Percentiles rank a stretch among this genome's conserved stretches.
phyloP scores from a whole-genome alignment of 148 eudicot species.

The Pouteria glomerata region DNA sequence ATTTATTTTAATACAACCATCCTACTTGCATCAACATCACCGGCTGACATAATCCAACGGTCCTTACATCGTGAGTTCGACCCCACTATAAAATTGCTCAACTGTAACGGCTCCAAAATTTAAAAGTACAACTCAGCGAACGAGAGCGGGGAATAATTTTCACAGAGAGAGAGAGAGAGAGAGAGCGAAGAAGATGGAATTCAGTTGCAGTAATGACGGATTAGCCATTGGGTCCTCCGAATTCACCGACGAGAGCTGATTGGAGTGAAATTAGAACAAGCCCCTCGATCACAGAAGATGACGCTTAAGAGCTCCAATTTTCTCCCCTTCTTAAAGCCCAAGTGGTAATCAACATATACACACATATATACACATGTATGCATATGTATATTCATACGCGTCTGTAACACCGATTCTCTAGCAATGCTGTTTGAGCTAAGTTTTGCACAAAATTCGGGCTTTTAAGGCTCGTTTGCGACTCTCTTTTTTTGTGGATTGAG shows the following conservation, averaged over 20 bases:
- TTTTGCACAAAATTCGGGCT: background rate
- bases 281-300: slow-evolving; percentile 15
- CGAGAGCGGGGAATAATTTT: too few species aligned
- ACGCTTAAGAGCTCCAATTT: slow-evolving; percentile 17
- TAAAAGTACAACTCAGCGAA: too few species aligned
- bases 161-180: slow-evolving; percentile 12
- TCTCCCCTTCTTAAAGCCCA: slow-evolving; percentile 21
- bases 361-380: background rate
- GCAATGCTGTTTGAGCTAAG: slow-evolving; percentile 16
- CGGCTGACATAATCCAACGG: too few species aligned
- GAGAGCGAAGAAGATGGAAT: slow-evolving; percentile 18
- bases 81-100: too few species aligned
- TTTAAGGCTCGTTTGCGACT: background rate
- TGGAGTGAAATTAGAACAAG: slow-evolving; percentile 2
- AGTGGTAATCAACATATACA: slow-evolving; percentile 8
- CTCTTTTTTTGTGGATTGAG: background rate
- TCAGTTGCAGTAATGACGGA: slow-evolving; percentile 18
- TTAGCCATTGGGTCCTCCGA: slow-evolving; percentile 16
- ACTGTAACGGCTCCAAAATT: too few species aligned
- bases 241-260: slow-evolving; percentile 2
- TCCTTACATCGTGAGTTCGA: too few species aligned
- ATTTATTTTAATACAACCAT: too few species aligned
- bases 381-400: slow-evolving; percentile 12
- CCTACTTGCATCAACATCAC: too few species aligned
- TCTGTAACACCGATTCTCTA: slow-evolving; percentile 3